phyloP scores from a whole-genome alignment of 371 early-diverging fungal species.

The Blakeslea trispora region DNA sequence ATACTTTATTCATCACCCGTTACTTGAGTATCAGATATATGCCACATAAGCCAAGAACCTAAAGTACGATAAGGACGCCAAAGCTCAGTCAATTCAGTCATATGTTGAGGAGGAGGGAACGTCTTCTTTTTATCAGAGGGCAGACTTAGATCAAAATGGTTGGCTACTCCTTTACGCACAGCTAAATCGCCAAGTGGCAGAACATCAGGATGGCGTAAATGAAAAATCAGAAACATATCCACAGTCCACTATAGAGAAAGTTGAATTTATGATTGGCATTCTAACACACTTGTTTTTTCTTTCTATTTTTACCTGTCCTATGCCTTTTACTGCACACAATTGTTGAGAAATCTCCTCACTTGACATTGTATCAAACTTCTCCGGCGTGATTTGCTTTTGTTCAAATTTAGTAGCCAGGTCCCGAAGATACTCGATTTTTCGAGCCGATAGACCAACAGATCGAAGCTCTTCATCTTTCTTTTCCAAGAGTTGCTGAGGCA shows the following conservation, averaged over 20 bases:
- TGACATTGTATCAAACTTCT: slow-evolving; percentile 37
- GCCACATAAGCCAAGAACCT: slow-evolving; percentile 59
- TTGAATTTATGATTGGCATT: not conserved
- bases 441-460: slow-evolving; percentile 49
- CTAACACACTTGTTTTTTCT: not conserved
- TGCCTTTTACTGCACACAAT: slow-evolving; percentile 52
- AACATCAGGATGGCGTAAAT: slow-evolving; percentile 57
- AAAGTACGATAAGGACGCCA: slow-evolving; percentile 59
- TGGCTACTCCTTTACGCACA: slow-evolving; percentile 53
- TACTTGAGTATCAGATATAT: slow-evolving; percentile 27
- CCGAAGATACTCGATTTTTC: slow-evolving; percentile 52
- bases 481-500: slow-evolving; percentile 38
- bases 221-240: slow-evolving; percentile 59
- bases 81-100: slow-evolving; percentile 43
- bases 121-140: slow-evolving; percentile 15
- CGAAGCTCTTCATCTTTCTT: slow-evolving; percentile 33
- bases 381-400: slow-evolving; percentile 39
- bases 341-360: slow-evolving; percentile 47
- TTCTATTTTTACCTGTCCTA: slow-evolving; percentile 49
- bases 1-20: not conserved
- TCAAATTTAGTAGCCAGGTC: slow-evolving; percentile 51
- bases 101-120: slow-evolving; percentile 39
- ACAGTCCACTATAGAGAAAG: slow-evolving; percentile 50
- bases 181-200: slow-evolving; percentile 59
- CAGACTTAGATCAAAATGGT: slow-evolving; percentile 29